These are phyloP conservation scores for Colletotrichum incanum DNA, from an alignment of 2,329 filamentous ascomycete genomes.

Conservation along the genomic window DNA sequence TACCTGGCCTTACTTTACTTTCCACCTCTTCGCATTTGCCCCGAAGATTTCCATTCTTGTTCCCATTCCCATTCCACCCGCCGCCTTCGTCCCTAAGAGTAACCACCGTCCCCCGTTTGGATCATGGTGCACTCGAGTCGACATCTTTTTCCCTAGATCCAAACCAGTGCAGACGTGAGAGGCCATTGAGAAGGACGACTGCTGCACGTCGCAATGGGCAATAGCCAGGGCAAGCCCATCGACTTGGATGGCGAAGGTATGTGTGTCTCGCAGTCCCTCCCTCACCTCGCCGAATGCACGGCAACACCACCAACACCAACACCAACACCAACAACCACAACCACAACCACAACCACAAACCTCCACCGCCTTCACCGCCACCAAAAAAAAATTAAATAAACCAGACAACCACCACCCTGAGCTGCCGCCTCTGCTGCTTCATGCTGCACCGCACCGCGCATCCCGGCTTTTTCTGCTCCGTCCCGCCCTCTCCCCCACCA, in stretches of 20 bases:
- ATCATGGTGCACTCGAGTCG: constrained; percentile 40
- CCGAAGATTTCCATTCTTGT: constrained; percentile 13
- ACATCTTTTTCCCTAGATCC: constrained; percentile 35
- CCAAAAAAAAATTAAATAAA: neutral
- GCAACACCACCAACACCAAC: neutral
- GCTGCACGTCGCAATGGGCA: constrained; percentile 78
- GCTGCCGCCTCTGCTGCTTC: neutral
- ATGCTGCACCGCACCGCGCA: constrained; percentile 9
- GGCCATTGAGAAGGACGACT: constrained; percentile 39
- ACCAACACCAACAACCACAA: neutral
- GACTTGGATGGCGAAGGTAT: constrained; percentile 93
- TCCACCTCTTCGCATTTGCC: constrained; percentile 30
- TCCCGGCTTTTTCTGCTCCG: neutral
- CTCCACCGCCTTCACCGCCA: neutral
- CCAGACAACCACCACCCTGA: neutral
- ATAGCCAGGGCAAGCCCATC: constrained; percentile 94
- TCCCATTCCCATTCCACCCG: constrained; percentile 9
- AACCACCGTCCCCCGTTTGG: constrained; percentile 31
- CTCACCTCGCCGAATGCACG: constrained; percentile 19
- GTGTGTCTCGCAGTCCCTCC: constrained; percentile 55
- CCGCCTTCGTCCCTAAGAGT: constrained; percentile 21
- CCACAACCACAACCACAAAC: neutral
- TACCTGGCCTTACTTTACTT: constrained; percentile 28
- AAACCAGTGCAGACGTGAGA: constrained; percentile 42
- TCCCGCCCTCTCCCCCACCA: neutral